These are phyloP conservation scores for Petrea volubilis DNA, from an alignment of 257 asterid species.

Conservation along the genomic window DNA sequence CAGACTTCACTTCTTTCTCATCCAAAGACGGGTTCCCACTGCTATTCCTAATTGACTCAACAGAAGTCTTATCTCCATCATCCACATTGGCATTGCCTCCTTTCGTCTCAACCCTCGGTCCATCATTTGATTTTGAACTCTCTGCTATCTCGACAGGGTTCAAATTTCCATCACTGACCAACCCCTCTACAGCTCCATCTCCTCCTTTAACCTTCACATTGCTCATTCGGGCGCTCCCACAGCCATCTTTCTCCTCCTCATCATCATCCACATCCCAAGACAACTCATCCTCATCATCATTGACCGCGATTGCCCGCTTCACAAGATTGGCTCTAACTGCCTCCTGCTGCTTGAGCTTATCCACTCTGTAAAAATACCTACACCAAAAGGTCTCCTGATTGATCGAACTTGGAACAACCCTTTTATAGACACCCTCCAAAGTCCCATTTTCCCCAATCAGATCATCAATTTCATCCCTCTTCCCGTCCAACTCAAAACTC, in stretches of 20 bases:
- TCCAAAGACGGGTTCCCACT: conserved; percentile 13
- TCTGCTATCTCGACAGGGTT: neutral
- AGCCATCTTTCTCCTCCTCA: conserved; percentile 41
- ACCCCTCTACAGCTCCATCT: conserved; percentile 23
- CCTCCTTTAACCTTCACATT: conserved; percentile 27
- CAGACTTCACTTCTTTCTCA: conserved; percentile 38
- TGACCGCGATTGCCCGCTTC: conserved; percentile 65
- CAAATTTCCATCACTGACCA: conserved; percentile 13
- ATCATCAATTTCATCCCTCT: conserved; percentile 40
- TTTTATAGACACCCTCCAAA: conserved; percentile 48
- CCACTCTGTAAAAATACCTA: conserved; percentile 72
- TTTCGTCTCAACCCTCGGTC: conserved; percentile 19
- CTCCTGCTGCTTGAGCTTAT: conserved; percentile 80
- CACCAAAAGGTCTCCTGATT: conserved; percentile 78
- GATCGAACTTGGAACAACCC: conserved; percentile 55
- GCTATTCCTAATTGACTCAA: conserved; percentile 24
- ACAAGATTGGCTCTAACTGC: conserved; percentile 75
- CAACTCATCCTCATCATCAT: conserved; percentile 76
- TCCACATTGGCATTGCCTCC: conserved; percentile 21
- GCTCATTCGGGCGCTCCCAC: neutral
- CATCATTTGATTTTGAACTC: neutral
- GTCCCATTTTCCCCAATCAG: conserved; percentile 61
- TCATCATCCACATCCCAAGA: conserved; percentile 92
- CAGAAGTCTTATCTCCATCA: conserved; percentile 26
- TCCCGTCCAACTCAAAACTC: conserved; percentile 49